Evolutionary conservation across 768 basidiomycete species (phyloP).

Genomic region (Leccinum olivaceopallidum): DNA sequence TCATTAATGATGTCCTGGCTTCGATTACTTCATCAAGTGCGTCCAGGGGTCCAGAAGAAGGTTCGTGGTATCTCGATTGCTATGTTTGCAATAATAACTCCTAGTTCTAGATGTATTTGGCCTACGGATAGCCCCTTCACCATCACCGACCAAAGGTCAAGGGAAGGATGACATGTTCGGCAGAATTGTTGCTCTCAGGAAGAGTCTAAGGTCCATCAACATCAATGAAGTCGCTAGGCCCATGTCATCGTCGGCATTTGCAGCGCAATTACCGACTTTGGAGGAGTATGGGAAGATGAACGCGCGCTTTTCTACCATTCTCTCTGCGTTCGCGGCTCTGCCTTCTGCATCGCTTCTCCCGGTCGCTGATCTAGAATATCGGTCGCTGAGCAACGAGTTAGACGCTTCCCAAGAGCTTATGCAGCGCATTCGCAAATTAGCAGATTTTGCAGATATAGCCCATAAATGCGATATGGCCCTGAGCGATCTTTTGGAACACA

Average conservation of each 20-base stretch:
- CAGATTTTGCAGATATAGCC: slow-evolving; percentile 49
- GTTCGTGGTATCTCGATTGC: slow-evolving; percentile 16
- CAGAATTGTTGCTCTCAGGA: slow-evolving; percentile 55
- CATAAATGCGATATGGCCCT: slow-evolving; percentile 69
- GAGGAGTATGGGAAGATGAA: slow-evolving; percentile 49
- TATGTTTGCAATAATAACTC: slow-evolving; percentile 7
- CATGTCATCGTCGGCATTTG: slow-evolving; percentile 28
- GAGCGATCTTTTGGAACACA: slow-evolving; percentile 82
- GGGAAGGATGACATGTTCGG: slow-evolving; percentile 48
- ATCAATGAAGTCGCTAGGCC: slow-evolving; percentile 57
- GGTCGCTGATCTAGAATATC: slow-evolving; percentile 56
- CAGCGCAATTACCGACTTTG: slow-evolving; percentile 51
- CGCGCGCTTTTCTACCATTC: slow-evolving; percentile 46
- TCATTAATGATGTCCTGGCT: neutral
- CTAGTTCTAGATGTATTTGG: slow-evolving; percentile 58
- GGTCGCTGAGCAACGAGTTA: slow-evolving; percentile 61
- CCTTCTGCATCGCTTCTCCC: slow-evolving; percentile 43
- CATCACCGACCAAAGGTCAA: slow-evolving; percentile 35
- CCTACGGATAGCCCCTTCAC: slow-evolving; percentile 38
- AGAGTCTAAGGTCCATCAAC: slow-evolving; percentile 58
- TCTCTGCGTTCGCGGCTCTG: slow-evolving; percentile 46
- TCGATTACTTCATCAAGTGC: slow-evolving; percentile 1
- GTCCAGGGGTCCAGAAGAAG: slow-evolving; percentile 21
- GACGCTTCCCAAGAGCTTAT: slow-evolving; percentile 49
- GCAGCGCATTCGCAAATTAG: slow-evolving; percentile 53